A percentile compares a stretch with the other conserved stretches of the same genome.
phyloP scores from a whole-genome alignment of 1,284 basidiomycete genomes.

The Ganoderma resinaceum region DNA sequence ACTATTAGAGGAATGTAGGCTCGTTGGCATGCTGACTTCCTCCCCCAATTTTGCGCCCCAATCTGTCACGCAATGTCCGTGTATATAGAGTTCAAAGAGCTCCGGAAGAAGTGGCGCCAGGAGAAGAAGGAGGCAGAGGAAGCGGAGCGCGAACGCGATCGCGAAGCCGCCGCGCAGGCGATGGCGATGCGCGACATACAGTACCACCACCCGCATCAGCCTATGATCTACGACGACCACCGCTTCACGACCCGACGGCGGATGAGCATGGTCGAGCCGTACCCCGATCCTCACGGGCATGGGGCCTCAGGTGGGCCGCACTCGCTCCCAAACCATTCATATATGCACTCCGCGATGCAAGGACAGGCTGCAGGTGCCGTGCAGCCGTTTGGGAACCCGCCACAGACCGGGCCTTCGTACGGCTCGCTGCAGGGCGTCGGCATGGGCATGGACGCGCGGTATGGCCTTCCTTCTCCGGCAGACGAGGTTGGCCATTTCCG shows the following conservation, averaged over 20 bases:
- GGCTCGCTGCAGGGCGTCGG: constrained; percentile 22
- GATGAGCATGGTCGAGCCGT: constrained; percentile 29
- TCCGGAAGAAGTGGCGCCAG: constrained; percentile 95
- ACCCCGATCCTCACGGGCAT: constrained; percentile 29
- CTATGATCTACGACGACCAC: constrained; percentile 29
- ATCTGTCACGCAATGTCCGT: constrained; percentile 4
- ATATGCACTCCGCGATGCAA: constrained; percentile 28
- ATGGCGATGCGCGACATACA: constrained; percentile 29
- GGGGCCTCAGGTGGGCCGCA: constrained; percentile 18
- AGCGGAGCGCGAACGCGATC: constrained; percentile 37
- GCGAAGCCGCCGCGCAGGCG: constrained; percentile 24
- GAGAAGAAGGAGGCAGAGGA: constrained; percentile 79
- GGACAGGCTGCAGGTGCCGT: constrained; percentile 13
- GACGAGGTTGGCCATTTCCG: constrained; percentile 29
- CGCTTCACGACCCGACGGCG: constrained; percentile 27
- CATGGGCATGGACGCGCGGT: constrained; percentile 30
- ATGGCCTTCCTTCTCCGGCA: constrained; percentile 27
- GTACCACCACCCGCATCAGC: constrained; percentile 20
- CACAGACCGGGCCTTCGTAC: constrained; percentile 24
- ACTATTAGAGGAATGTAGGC: constrained; percentile 12
- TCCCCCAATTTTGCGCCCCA: not conserved
- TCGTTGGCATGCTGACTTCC: constrained; percentile 13
- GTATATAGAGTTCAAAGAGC: constrained; percentile 92
- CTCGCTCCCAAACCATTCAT: constrained; percentile 26
- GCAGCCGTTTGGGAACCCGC: constrained; percentile 21